These are phyloP conservation scores for Platanus orientalis DNA, from an alignment of 164 flowering plant genomes.

Conservation along the genomic window DNA sequence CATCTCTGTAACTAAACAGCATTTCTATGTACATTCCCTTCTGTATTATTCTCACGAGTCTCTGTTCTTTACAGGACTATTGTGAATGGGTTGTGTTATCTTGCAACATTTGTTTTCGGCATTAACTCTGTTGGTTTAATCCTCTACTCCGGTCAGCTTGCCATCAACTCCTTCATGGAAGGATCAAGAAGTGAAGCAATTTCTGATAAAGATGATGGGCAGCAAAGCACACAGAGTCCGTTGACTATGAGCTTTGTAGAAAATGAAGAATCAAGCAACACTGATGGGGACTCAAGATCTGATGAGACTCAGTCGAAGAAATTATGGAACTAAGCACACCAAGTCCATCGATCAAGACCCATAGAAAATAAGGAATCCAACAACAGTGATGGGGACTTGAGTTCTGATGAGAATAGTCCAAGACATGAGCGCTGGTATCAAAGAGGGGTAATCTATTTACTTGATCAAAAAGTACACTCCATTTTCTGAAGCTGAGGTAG, in stretches of 20 bases:
- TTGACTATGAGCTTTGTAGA: conserved; percentile 18
- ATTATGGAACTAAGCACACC: too few relatives aligned
- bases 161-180: conserved; percentile 57
- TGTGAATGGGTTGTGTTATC: conserved; percentile 85
- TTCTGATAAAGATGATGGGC: conserved; percentile 20
- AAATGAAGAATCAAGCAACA: conserved; percentile 18
- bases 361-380: too few relatives aligned
- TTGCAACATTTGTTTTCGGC: conserved; percentile 91
- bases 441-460: too few relatives aligned
- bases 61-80: conserved; percentile 64
- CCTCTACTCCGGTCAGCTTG: conserved; percentile 83
- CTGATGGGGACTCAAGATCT: conserved; percentile 27
- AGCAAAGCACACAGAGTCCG: conserved; percentile 17
- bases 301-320: conserved; percentile 17
- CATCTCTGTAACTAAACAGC: neutral
- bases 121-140: conserved; percentile 67
- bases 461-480: too few relatives aligned
- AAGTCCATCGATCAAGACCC: too few relatives aligned
- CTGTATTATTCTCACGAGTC: conserved; percentile 2
- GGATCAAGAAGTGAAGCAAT: conserved; percentile 27
- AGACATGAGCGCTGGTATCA: too few relatives aligned
- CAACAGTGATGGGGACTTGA: too few relatives aligned
- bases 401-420: too few relatives aligned
- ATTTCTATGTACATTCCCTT: neutral
- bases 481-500: too few relatives aligned